phyloP scores from a whole-genome alignment of 1,284 basidiomycete species.

The Moniliella sp. region DNA sequence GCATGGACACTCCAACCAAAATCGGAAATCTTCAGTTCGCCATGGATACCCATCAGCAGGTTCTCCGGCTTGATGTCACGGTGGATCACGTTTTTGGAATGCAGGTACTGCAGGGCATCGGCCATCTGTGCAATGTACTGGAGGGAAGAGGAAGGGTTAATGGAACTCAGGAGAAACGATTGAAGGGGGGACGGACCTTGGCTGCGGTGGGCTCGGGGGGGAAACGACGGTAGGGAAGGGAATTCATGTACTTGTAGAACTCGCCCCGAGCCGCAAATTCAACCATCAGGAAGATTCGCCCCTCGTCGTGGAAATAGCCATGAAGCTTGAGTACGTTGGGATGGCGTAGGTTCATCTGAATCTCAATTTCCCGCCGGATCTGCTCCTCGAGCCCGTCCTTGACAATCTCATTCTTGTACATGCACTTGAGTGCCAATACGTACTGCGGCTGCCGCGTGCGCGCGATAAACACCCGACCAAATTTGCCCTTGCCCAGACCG shows the following conservation, averaged over 20 bases:
- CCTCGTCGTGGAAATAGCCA: conserved; percentile 91
- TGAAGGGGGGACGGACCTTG: conserved; percentile 30
- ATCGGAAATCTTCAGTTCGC: conserved; percentile 92
- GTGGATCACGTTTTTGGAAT: conserved; percentile 90
- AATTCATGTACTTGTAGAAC: conserved; percentile 78
- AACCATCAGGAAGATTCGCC: conserved; percentile 90
- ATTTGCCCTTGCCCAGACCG: conserved; percentile 91
- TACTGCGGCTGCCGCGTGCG: conserved; percentile 55
- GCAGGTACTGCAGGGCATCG: conserved; percentile 76
- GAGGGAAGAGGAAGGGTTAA: not conserved
- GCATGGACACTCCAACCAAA: conserved; percentile 99
- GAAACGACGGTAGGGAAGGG: conserved; percentile 48
- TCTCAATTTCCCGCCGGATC: conserved; percentile 88
- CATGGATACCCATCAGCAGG: conserved; percentile 73
- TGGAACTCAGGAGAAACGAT: too few species aligned
- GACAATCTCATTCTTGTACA: conserved; percentile 89
- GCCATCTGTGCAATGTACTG: conserved; percentile 95
- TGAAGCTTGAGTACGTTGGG: conserved; percentile 81
- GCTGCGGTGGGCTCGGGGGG: conserved; percentile 66
- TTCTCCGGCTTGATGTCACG: conserved; percentile 99
- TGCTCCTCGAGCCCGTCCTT: conserved; percentile 50
- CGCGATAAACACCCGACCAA: conserved; percentile 94
- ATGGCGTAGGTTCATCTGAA: conserved; percentile 87
- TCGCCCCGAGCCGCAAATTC: conserved; percentile 90
- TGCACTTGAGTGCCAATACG: conserved; percentile 85